Base-by-base conservation (phyloP, 2,329 filamentous ascomycete species). In the Scedosporium boydii region DNA sequence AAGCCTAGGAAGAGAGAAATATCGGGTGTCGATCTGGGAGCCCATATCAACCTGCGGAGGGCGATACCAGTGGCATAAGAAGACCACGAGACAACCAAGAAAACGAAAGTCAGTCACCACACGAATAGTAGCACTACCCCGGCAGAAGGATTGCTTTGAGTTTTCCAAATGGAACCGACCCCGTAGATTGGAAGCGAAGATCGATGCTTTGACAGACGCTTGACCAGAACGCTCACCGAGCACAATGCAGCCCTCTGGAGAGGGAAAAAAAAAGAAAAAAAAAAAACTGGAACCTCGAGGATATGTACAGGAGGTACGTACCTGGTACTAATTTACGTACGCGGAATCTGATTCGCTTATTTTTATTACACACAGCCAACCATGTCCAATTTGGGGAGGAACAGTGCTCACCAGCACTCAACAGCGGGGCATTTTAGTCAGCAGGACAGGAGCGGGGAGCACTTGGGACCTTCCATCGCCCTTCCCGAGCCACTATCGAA, bases 201-300 rank as follows among this genome's bases (percentile, higher is more conserved):
- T 10, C 23, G 55, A 38, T 6, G 27, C 51, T 41, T 38, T n/a
- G 55, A 34, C 55, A 41, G 26, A 26, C 34, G 69, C 69, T 66
- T 27, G 65, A 72, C 70, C 58, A 71, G 69, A 72, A 72, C 64
- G 68, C 64, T 72, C 70, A 72, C 70, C 70, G 70, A 71, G 60
- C 51, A 46, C 21, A 14, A n/a, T 27, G 51, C 18, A 55, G 18
- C 51, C 51, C 34, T 38, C 10, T 38, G 1, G 34, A 60, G 41
- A 27, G 21, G 38, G 6, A 29, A 29, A 6, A 48, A 41, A 27
- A 46, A 60, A 41, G 23, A 46, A 60, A 42, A 51, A 53, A 60
- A 60, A 60, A 60, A 21, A 26, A 55, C n/a, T 14, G 51, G 51
- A 29, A 23, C 51, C 18, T 23, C 21, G 51, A 55, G 16, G 23